Evolutionary conservation across 1,284 basidiomycete genomes (phyloP).

Genomic region (Exsudoporus floridanus): DNA sequence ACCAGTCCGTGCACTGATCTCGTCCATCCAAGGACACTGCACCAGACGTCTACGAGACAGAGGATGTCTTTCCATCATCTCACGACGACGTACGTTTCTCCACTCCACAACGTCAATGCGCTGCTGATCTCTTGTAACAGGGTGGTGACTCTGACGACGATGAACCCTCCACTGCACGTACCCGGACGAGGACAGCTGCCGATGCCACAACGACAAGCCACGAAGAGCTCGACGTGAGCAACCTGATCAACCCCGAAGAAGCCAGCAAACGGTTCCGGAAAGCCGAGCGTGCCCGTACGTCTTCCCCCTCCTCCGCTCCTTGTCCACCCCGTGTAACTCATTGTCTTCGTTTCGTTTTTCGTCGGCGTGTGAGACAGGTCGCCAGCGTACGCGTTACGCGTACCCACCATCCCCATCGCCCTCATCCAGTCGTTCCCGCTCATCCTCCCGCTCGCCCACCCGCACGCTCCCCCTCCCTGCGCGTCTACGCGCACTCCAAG

Average conservation of each 20-base stretch:
- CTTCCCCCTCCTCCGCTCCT: background rate
- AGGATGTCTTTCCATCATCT: slow-evolving; percentile 64
- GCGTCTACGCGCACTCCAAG: slow-evolving; percentile 60
- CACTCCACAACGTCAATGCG: slow-evolving; percentile 11
- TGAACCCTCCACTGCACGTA: slow-evolving; percentile 46
- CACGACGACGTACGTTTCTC: slow-evolving; percentile 44
- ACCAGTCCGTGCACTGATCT: slow-evolving; percentile 13
- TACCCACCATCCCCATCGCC: slow-evolving; percentile 59
- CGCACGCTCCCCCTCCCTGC: slow-evolving; percentile 56
- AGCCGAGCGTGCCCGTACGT: slow-evolving; percentile 62
- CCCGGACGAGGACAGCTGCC: slow-evolving; percentile 32
- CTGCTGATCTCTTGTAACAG: slow-evolving; percentile 33
- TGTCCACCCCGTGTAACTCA: background rate
- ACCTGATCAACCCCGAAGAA: slow-evolving; percentile 53
- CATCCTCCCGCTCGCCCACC: slow-evolving; percentile 23
- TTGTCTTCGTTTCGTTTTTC: background rate
- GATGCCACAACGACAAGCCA: slow-evolving; percentile 35
- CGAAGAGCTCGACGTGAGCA: slow-evolving; percentile 54
- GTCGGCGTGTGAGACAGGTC: slow-evolving; percentile 36
- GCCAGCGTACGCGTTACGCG: slow-evolving; percentile 55
- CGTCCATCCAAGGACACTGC: slow-evolving; percentile 70
- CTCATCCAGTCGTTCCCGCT: slow-evolving; percentile 30
- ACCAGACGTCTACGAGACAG: slow-evolving; percentile 90
- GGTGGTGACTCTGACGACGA: slow-evolving; percentile 67
- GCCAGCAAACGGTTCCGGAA: slow-evolving; percentile 66